A percentile compares a stretch with the other conserved stretches of the same genome.
Conservation (phyloP, 2,329 filamentous ascomycete genomes). For the Aureobasidium sp. region DNA sequence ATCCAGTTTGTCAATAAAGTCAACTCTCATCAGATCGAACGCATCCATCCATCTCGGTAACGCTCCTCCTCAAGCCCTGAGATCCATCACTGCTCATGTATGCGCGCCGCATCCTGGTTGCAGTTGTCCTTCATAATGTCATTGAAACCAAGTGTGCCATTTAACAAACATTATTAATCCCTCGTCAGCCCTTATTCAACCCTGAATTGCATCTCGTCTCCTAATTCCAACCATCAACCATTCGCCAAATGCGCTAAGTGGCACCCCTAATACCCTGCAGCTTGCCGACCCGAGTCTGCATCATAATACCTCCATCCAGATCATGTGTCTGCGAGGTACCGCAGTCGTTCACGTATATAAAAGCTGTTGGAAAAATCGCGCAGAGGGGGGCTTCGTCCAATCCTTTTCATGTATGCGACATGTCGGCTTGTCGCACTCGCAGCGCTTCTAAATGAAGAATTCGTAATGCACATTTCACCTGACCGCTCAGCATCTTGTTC, state of each 20-base stretch:
- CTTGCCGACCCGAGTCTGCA: conserved; percentile 9
- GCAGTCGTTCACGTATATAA: not conserved
- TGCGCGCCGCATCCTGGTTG: too few relatives aligned
- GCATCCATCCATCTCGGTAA: not conserved
- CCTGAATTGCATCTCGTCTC: not conserved
- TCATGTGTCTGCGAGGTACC: conserved; percentile 11
- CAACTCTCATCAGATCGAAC: not conserved
- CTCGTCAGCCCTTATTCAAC: not conserved
- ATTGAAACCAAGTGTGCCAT: too few relatives aligned
- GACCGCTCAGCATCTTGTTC: not conserved
- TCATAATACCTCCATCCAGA: not conserved
- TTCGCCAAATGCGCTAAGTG: conserved; percentile 3
- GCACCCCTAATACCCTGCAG: conserved; percentile 6
- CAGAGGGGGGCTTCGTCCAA: not conserved
- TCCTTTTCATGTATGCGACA: not conserved
- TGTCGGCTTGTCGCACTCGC: conserved; percentile 11
- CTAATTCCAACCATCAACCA: not conserved
- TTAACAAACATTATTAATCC: too few relatives aligned
- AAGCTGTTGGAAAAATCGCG: conserved; percentile 11
- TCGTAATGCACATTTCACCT: not conserved
- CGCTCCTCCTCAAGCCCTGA: not conserved
- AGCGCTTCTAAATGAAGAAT: not conserved
- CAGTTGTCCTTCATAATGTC: too few relatives aligned
- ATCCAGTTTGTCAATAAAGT: conserved; percentile 1
- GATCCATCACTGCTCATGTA: not conserved